Conservation (phyloP, 2,329 filamentous ascomycete species). For the Monosporascus sp. region DNA sequence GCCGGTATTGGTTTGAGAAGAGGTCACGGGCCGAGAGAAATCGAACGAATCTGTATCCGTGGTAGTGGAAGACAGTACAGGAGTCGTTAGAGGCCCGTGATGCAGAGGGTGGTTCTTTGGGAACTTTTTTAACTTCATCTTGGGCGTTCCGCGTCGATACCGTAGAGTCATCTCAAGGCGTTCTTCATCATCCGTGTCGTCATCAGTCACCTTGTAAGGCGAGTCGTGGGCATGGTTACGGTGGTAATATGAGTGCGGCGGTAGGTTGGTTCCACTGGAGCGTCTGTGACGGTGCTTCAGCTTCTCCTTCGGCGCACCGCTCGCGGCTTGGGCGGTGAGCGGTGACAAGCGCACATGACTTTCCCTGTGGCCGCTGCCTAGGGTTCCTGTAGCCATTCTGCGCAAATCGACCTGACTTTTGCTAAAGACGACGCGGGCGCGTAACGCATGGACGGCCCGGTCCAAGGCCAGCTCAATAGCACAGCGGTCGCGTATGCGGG, state of each 20-base stretch:
- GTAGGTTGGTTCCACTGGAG: slow-evolving; percentile 46
- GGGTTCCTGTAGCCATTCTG: slow-evolving; percentile 33
- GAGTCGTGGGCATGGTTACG: slow-evolving; percentile 30
- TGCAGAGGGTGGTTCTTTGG: slow-evolving; percentile 34
- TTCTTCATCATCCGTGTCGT: slow-evolving; percentile 41
- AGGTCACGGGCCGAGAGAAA: slow-evolving; percentile 32
- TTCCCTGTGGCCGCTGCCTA: slow-evolving; percentile 18
- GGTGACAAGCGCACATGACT: slow-evolving; percentile 14
- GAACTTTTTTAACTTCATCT: slow-evolving; percentile 37
- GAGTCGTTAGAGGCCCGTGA: slow-evolving; percentile 24
- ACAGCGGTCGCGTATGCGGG: slow-evolving; percentile 78
- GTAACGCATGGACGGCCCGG: slow-evolving; percentile 63
- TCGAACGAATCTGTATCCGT: slow-evolving; percentile 29
- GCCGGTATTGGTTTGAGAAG: slow-evolving; percentile 2
- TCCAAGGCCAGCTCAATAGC: slow-evolving; percentile 85
- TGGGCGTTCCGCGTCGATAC: slow-evolving; percentile 27
- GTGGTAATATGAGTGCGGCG: slow-evolving; percentile 30
- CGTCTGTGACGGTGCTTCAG: slow-evolving; percentile 37
- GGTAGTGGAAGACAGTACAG: slow-evolving; percentile 18
- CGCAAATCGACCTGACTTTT: slow-evolving; percentile 59
- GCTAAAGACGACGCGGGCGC: slow-evolving; percentile 65
- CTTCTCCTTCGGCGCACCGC: slow-evolving; percentile 22
- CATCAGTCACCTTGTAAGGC: slow-evolving; percentile 37
- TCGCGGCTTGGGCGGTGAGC: slow-evolving; percentile 6
- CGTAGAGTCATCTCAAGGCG: slow-evolving; percentile 36